Percentiles rank a stretch among this genome's conserved stretches.
Evolutionary conservation across 2,329 filamentous ascomycete species (phyloP).

Genomic region (Colletotrichum orbiculare): DNA sequence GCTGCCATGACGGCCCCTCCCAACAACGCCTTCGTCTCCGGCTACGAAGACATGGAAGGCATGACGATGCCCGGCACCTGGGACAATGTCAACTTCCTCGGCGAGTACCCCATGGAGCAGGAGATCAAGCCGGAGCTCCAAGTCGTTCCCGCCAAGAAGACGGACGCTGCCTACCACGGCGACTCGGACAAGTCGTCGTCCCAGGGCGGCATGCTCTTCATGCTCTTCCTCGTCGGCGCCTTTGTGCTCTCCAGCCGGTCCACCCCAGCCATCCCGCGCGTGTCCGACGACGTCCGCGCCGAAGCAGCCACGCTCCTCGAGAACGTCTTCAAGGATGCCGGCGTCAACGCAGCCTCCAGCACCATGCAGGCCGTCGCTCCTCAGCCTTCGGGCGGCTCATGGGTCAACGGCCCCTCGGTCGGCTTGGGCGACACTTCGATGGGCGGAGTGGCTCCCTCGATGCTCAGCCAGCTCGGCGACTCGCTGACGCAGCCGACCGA

Average conservation of each 20-base stretch:
- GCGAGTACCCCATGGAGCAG: conserved; percentile 73
- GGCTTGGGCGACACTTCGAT: conserved; percentile 57
- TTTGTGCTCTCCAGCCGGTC: conserved; percentile 91
- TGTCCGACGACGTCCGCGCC: conserved; percentile 83
- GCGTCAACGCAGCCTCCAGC: conserved; percentile 62
- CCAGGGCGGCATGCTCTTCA: conserved; percentile 86
- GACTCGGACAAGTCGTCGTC: conserved; percentile 74
- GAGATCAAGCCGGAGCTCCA: conserved; percentile 71
- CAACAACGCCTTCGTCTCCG: conserved; percentile 72
- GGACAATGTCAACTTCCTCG: conserved; percentile 84
- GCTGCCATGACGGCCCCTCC: conserved; percentile 56
- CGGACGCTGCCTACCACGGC: conserved; percentile 55
- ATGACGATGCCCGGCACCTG: conserved; percentile 84
- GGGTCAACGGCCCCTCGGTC: conserved; percentile 54
- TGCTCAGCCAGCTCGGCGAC: conserved; percentile 75
- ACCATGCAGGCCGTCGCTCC: conserved; percentile 59
- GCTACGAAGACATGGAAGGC: conserved; percentile 85
- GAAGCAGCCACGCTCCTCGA: conserved; percentile 82
- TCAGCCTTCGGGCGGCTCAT: conserved; percentile 63
- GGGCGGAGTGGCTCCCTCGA: conserved; percentile 64
- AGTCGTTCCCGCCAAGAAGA: conserved; percentile 65
- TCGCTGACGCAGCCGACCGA: conserved; percentile 79
- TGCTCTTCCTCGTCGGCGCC: conserved; percentile 96
- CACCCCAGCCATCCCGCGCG: conserved; percentile 77
- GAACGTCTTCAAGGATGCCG: conserved; percentile 84